Conservation (phyloP, 73 alveolate species). For the Urostyla sp. region DNA sequence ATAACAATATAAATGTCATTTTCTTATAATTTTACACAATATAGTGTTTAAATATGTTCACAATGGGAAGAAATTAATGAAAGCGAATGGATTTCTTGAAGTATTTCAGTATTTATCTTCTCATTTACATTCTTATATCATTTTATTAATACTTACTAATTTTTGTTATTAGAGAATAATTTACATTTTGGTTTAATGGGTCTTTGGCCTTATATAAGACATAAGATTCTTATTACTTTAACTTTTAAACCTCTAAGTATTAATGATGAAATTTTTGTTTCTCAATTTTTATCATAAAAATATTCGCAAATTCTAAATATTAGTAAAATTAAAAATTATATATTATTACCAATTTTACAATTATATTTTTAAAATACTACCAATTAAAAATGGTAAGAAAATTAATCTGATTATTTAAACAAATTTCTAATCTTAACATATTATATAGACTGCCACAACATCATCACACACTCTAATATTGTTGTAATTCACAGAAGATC, state of each 20-base stretch:
- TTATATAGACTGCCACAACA: conserved; percentile 35
- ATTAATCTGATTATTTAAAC: neutral
- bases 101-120: conserved; percentile 24
- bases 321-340: neutral
- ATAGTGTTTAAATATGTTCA: neutral
- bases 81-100: conserved; percentile 24
- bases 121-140: conserved; percentile 35
- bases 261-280: neutral
- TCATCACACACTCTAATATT: conserved; percentile 55
- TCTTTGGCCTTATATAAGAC: neutral
- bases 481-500: conserved; percentile 60
- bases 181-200: conserved; percentile 1
- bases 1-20: conserved; percentile 9
- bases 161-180: neutral
- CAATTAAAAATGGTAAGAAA: neutral
- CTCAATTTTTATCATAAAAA: neutral
- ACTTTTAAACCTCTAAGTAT: neutral
- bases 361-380: neutral
- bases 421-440: neutral
- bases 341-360: neutral
- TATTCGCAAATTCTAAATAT: neutral
- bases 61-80: neutral
- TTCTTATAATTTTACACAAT: neutral
- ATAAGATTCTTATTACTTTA: conserved; percentile 26
- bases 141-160: conserved; percentile 23